phyloP scores from a whole-genome alignment of 257 asterid genomes.

The Rhazya stricta region DNA sequence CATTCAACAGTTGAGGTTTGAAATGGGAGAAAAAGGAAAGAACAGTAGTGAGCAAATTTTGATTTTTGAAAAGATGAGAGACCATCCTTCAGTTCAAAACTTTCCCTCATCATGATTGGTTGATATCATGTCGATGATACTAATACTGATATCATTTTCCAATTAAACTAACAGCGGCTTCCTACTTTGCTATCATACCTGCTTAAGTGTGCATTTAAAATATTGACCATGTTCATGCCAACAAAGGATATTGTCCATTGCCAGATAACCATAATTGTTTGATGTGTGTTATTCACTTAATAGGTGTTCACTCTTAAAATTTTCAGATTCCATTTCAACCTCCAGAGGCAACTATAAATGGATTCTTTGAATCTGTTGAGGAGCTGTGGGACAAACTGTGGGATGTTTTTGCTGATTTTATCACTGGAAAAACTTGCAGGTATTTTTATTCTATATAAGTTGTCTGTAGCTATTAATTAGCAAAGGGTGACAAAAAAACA shows the following conservation, averaged over 20 bases:
- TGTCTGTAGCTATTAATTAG: not conserved
- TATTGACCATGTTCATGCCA: not conserved
- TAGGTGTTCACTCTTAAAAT: not conserved
- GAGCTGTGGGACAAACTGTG: constrained; percentile 61
- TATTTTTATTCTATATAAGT: constrained; percentile 16
- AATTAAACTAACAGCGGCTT: not conserved
- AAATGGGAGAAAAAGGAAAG: not conserved
- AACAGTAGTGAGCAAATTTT: not conserved
- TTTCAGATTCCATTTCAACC: constrained; percentile 83
- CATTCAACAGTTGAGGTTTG: not conserved
- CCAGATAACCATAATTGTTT: not conserved
- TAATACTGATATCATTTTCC: not conserved
- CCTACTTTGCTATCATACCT: not conserved
- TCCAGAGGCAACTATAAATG: constrained; percentile 58
- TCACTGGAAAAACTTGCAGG: constrained; percentile 92
- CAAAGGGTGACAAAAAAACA: not conserved
- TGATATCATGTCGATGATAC: not conserved
- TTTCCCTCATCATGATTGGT: not conserved
- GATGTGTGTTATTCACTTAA: constrained; percentile 2
- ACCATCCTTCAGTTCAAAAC: not conserved
- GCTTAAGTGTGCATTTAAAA: not conserved
- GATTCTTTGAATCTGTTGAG: constrained; percentile 74
- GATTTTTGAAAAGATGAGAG: not conserved
- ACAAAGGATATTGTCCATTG: not conserved
- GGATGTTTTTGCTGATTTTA: constrained; percentile 50